A percentile compares a stretch with the other conserved stretches of the same genome.
These are phyloP conservation scores for Pseudevernia furfuracea DNA, from an alignment of 495 filamentous ascomycete genomes.

Conservation along the genomic window DNA sequence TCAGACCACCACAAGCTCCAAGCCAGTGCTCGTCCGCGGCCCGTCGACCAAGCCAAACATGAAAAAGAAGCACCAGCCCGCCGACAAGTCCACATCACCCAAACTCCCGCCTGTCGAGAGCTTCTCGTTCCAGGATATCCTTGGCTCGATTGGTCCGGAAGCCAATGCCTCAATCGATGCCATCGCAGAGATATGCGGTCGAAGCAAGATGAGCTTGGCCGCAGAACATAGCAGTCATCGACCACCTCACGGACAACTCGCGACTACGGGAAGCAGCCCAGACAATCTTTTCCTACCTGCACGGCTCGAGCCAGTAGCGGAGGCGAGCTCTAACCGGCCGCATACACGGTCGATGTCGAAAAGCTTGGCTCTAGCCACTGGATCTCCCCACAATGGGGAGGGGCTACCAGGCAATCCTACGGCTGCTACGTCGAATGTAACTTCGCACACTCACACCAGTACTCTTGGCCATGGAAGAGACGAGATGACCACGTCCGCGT, in stretches of 20 bases:
- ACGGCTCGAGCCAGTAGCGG: constrained; percentile 22
- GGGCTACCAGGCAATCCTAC: constrained; percentile 9
- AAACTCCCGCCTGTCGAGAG: constrained; percentile 11
- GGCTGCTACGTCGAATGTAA: constrained; percentile 19
- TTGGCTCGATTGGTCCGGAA: constrained; percentile 52
- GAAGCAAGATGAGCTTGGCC: constrained; percentile 53
- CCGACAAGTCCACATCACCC: constrained; percentile 8
- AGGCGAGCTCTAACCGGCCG: constrained; percentile 8
- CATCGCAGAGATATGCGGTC: constrained; percentile 58
- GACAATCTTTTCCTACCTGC: constrained; percentile 4
- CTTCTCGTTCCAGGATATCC: constrained; percentile 54
- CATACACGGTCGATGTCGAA: constrained; percentile 12
- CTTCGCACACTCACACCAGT: constrained; percentile 10
- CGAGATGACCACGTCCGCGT: neutral
- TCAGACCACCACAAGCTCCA: constrained; percentile 9
- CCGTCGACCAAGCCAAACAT: constrained; percentile 14
- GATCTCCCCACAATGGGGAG: neutral
- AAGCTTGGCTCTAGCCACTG: constrained; percentile 16
- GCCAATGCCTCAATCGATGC: constrained; percentile 50
- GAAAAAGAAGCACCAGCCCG: constrained; percentile 14
- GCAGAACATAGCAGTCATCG: constrained; percentile 59
- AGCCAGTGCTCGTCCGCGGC: constrained; percentile 19
- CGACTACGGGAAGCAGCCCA: constrained; percentile 9
- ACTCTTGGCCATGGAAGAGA: neutral
- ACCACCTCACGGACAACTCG: constrained; percentile 52